phyloP scores from a whole-genome alignment of 1,284 basidiomycete species.

The Irpex sp. region DNA sequence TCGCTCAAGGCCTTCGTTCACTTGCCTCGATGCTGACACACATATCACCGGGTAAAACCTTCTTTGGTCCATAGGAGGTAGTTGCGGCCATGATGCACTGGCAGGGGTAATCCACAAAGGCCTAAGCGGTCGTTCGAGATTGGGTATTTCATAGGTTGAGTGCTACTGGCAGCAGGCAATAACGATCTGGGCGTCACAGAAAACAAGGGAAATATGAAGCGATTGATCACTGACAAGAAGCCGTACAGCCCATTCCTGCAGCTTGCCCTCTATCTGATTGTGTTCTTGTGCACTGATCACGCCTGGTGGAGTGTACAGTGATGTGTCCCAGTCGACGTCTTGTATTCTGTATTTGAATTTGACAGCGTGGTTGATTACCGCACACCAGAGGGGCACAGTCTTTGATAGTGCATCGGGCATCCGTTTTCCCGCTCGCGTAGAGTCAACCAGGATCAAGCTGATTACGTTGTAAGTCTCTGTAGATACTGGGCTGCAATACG shows the following conservation, averaged over 20 bases:
- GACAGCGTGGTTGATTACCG: constrained; percentile 80
- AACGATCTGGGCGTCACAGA: background rate
- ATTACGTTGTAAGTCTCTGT: background rate
- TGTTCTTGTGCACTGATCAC: constrained; percentile 69
- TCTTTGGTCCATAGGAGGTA: constrained; percentile 20
- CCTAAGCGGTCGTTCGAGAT: constrained; percentile 46
- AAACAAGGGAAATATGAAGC: background rate
- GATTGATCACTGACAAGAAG: constrained; percentile 44
- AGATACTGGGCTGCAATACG: background rate
- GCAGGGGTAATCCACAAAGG: constrained; percentile 69
- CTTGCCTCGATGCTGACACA: constrained; percentile 70
- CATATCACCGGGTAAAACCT: constrained; percentile 66
- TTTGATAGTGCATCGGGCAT: constrained; percentile 94
- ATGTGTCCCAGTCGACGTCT: constrained; percentile 40
- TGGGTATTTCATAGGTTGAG: constrained; percentile 47
- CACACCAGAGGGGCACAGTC: constrained; percentile 94
- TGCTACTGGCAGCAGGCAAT: constrained; percentile 26
- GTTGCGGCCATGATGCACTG: constrained; percentile 37
- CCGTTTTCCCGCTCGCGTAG: constrained; percentile 89
- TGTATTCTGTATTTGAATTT: constrained; percentile 13
- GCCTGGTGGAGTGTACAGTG: constrained; percentile 61
- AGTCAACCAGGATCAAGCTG: constrained; percentile 87
- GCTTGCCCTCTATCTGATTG: constrained; percentile 55
- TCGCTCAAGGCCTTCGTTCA: constrained; percentile 51
- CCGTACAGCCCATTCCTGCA: constrained; percentile 62